Evolutionary conservation across 2,329 filamentous ascomycete species (phyloP).

Genomic region (Cryphonectria radicalis): DNA sequence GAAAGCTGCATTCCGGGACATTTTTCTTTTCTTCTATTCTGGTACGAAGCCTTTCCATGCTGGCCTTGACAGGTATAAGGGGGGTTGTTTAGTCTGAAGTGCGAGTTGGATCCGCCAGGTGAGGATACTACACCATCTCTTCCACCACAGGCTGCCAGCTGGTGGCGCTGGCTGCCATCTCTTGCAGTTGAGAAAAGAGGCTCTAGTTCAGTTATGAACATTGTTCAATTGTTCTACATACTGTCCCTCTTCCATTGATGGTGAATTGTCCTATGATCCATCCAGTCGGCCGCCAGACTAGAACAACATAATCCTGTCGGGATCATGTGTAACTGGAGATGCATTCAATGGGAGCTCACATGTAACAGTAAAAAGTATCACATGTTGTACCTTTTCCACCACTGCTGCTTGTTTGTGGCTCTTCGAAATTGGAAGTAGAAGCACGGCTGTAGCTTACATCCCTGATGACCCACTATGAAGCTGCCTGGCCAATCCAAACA

Average conservation of each 20-base stretch:
- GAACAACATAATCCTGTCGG: not conserved
- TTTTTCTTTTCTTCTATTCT: conserved; percentile 13
- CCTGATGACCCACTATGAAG: conserved; percentile 6
- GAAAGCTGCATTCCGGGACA: conserved; percentile 3
- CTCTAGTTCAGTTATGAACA: conserved; percentile 19
- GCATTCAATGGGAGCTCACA: not conserved
- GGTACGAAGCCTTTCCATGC: conserved; percentile 5
- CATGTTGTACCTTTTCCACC: not conserved
- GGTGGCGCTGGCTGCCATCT: conserved; percentile 7
- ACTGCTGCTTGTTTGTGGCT: not conserved
- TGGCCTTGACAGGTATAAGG: conserved; percentile 2
- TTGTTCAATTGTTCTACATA: conserved; percentile 10
- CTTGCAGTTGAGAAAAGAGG: conserved; percentile 7
- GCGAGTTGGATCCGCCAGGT: conserved; percentile 25
- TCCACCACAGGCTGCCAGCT: conserved; percentile 15
- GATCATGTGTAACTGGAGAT: not conserved
- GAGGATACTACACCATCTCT: conserved; percentile 4
- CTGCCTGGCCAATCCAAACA: conserved; percentile 5
- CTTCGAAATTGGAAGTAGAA: not conserved
- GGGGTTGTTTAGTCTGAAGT: conserved; percentile 7
- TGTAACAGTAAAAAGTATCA: not conserved
- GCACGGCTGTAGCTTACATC: conserved; percentile 5
- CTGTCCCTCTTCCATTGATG: not conserved
- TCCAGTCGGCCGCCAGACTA: not conserved
- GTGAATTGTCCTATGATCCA: not conserved